A percentile compares a stretch with the other conserved stretches of the same genome.
These are phyloP conservation scores for Debaryomyces sp. DNA, from an alignment of 1,139 yeast species.

Conservation along the genomic window DNA sequence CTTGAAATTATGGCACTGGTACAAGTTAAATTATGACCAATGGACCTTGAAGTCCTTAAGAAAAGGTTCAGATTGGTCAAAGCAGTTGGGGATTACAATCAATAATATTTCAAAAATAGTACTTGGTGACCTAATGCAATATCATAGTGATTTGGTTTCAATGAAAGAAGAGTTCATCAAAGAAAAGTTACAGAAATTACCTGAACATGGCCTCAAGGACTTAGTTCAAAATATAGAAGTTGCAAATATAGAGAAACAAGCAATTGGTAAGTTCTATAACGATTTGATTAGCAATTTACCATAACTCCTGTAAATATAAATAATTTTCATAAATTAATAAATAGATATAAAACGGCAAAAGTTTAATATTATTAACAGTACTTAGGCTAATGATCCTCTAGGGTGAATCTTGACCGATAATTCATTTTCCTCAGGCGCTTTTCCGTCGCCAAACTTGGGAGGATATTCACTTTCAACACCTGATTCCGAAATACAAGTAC, in stretches of 20 bases:
- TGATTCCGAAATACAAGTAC: constrained; percentile 24
- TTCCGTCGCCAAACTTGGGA: constrained; percentile 21
- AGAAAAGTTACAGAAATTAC: constrained; percentile 31
- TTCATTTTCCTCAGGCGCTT: not conserved
- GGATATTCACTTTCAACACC: constrained; percentile 17
- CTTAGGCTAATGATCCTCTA: not conserved
- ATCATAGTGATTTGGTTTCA: constrained; percentile 28
- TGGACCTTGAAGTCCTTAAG: constrained; percentile 51
- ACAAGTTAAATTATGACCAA: constrained; percentile 47
- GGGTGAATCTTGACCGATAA: not conserved
- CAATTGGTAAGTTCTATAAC: constrained; percentile 5
- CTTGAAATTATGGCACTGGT: constrained; percentile 56
- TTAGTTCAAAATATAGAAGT: constrained; percentile 22
- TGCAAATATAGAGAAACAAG: constrained; percentile 23
- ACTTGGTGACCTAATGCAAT: constrained; percentile 45
- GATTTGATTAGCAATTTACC: not conserved
- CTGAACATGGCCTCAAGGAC: constrained; percentile 36
- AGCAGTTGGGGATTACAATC: constrained; percentile 42
- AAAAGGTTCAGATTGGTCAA: constrained; percentile 47
- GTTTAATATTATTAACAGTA: not conserved
- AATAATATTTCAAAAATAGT: constrained; percentile 43
- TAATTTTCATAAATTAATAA: not conserved
- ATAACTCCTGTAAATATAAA: not conserved
- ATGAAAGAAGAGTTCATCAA: constrained; percentile 30
- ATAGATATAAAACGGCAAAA: not conserved